These are phyloP conservation scores for Mucor indicus DNA, from an alignment of 371 early-diverging fungal genomes.

Conservation along the genomic window DNA sequence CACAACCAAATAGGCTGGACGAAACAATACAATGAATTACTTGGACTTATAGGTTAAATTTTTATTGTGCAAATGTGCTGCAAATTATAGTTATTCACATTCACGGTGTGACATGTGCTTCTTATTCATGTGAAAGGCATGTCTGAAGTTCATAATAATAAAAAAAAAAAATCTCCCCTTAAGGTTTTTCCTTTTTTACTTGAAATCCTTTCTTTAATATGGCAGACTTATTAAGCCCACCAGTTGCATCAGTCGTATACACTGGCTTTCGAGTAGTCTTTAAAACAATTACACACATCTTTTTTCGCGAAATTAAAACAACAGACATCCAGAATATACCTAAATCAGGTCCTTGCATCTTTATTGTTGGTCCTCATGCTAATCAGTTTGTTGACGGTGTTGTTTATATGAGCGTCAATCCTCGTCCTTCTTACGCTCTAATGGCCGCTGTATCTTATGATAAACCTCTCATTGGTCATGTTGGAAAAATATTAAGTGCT, in stretches of 20 bases:
- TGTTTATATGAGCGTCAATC: constrained; percentile 71
- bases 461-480: constrained; percentile 76
- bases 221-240: background rate
- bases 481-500: constrained; percentile 71
- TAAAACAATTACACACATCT: constrained; percentile 62
- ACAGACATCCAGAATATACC: constrained; percentile 89
- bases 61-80: too few species aligned
- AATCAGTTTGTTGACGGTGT: constrained; percentile 96
- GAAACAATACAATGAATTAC: too few species aligned
- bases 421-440: constrained; percentile 79
- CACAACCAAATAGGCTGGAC: too few species aligned
- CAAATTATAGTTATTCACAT: too few species aligned
- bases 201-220: too few species aligned
- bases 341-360: constrained; percentile 82
- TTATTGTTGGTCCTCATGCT: constrained; percentile 94
- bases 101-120: too few species aligned
- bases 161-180: too few species aligned
- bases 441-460: constrained; percentile 85
- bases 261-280: constrained; percentile 32
- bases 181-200: too few species aligned
- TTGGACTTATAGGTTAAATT: too few species aligned
- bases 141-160: too few species aligned
- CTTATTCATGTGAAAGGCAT: too few species aligned
- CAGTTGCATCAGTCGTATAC: background rate
- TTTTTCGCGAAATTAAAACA: constrained; percentile 86